Evolutionary conservation across 805 yeast genomes (phyloP).

Genomic region (Saturnispora hagleri): DNA sequence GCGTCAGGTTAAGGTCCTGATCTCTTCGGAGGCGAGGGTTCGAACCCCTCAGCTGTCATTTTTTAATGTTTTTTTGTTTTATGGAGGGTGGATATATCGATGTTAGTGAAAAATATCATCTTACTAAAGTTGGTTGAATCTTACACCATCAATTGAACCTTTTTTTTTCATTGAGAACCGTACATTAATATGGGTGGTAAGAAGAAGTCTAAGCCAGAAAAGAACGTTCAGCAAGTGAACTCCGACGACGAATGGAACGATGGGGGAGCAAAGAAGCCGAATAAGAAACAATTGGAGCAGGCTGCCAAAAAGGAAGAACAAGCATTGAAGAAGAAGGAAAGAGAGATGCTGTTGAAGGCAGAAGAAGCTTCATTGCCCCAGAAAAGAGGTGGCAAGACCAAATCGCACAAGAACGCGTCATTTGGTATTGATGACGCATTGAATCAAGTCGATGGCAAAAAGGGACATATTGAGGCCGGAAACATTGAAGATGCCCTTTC

Average conservation of each 20-base stretch:
- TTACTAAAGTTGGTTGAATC: neutral
- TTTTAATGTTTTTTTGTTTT: constrained; percentile 14
- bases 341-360: constrained; percentile 60
- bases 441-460: constrained; percentile 34
- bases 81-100: neutral
- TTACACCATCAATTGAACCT: neutral
- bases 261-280: constrained; percentile 54
- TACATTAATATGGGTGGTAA: constrained; percentile 15
- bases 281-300: constrained; percentile 61
- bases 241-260: constrained; percentile 60
- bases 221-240: constrained; percentile 17
- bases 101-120: neutral
- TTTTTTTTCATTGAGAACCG: neutral
- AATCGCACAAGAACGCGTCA: constrained; percentile 37
- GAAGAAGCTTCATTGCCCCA: constrained; percentile 46
- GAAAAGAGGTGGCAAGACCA: constrained; percentile 55
- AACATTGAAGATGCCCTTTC: constrained; percentile 75
- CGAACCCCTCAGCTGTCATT: constrained; percentile 74
- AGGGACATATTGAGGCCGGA: constrained; percentile 51
- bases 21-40: constrained; percentile 81
- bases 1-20: constrained; percentile 46
- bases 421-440: constrained; percentile 62
- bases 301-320: constrained; percentile 68
- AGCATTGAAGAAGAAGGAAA: constrained; percentile 70
- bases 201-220: constrained; percentile 36